phyloP scores from a whole-genome alignment of 441 rosid species.

The Codiaeum variegatum region DNA sequence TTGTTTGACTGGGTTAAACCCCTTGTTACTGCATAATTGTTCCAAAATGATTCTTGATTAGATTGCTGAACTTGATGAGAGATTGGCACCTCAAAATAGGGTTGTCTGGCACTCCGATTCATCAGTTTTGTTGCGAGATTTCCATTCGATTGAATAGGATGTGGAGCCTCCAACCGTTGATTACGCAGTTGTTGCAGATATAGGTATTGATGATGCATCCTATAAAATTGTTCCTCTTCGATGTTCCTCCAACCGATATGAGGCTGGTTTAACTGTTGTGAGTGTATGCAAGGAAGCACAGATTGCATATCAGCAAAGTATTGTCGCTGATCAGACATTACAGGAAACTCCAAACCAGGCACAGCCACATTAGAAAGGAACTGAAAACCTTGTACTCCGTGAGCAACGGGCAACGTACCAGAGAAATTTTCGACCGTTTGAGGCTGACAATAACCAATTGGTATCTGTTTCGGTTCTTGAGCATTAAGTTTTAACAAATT shows the following conservation, averaged over 20 bases:
- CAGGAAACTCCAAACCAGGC: constrained; percentile 38
- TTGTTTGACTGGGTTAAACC: constrained; percentile 33
- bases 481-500: constrained; percentile 31
- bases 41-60: constrained; percentile 41
- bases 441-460: constrained; percentile 43
- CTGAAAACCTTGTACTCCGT: constrained; percentile 41
- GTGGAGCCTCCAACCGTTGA: constrained; percentile 42
- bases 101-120: constrained; percentile 37
- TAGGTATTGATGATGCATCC: constrained; percentile 48
- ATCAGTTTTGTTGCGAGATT: constrained; percentile 28
- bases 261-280: constrained; percentile 44
- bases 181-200: constrained; percentile 49
- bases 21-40: constrained; percentile 27
- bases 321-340: constrained; percentile 46
- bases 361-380: constrained; percentile 36
- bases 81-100: constrained; percentile 40
- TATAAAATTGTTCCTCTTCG: constrained; percentile 47
- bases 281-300: constrained; percentile 38
- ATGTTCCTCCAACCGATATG: constrained; percentile 48
- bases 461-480: constrained; percentile 40
- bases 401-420: constrained; percentile 36
- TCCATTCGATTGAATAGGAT: constrained; percentile 35
- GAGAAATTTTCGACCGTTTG: constrained; percentile 36
- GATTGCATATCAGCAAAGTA: constrained; percentile 44
- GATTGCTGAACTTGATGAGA: constrained; percentile 42